These are phyloP conservation scores for Prototheca stagnorum DNA, from an alignment of 163 green algal genomes.

Conservation along the genomic window DNA sequence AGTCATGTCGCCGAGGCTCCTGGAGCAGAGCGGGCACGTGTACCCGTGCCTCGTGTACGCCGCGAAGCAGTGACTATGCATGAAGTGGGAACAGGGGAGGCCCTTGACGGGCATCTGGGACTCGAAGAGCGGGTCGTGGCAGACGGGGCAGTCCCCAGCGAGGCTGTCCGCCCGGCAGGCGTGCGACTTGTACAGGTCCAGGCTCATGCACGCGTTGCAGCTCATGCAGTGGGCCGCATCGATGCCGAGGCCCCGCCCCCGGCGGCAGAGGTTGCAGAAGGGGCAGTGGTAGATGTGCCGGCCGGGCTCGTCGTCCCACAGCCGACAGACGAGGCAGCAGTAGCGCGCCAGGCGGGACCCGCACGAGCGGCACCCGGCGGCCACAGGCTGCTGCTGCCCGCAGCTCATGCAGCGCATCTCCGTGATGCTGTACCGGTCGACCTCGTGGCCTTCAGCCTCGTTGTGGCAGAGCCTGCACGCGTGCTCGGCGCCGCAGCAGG, in stretches of 20 bases:
- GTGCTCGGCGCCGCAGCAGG: conserved; percentile 67
- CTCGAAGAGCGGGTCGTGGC: conserved; percentile 89
- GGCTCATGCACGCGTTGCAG: conserved; percentile 97
- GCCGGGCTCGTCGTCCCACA: conserved; percentile 77
- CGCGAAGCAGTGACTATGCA: conserved; percentile 90
- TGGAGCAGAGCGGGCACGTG: conserved; percentile 90
- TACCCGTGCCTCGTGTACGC: conserved; percentile 78
- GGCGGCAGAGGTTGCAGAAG: conserved; percentile 96
- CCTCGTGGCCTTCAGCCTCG: conserved; percentile 59
- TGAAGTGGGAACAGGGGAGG: conserved; percentile 94
- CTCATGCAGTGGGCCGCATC: conserved; percentile 99
- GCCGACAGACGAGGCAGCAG: conserved; percentile 90
- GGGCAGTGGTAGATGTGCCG: conserved; percentile 95
- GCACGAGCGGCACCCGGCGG: conserved; percentile 47
- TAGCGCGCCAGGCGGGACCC: conserved; percentile 56
- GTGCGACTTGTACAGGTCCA: conserved; percentile 72
- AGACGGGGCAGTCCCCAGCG: conserved; percentile 80
- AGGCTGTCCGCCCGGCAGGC: conserved; percentile 44
- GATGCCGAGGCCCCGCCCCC: conserved; percentile 69
- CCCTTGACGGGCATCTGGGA: conserved; percentile 68
- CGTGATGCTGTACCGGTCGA: conserved; percentile 63
- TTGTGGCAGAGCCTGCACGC: conserved; percentile 84
- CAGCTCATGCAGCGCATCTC: conserved; percentile 86
- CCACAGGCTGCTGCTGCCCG: conserved; percentile 50
- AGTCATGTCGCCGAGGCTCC: conserved; percentile 85